Evolutionary conservation across 2,329 filamentous ascomycete species (phyloP), one percentile per base, ranked within the genome.

Genomic region (Ophiostoma piceae): DNA sequence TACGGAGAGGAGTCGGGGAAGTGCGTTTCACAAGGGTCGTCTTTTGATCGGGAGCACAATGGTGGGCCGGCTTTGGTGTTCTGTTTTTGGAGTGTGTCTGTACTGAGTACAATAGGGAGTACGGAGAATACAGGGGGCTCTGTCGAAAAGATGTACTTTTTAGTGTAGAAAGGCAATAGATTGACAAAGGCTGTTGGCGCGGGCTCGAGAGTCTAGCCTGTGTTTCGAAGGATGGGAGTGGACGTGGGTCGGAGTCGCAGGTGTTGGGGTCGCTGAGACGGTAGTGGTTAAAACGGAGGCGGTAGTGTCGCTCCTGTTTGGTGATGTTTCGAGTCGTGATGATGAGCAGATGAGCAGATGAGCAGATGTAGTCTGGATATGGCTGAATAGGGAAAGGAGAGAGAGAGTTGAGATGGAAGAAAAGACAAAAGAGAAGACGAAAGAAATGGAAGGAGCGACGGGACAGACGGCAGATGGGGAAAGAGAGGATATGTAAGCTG

Each of bases 1-100:
- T 29, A 62, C 57, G 57, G 57, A 22, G 67, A 41, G 47, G 66
- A 14, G 51, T 60, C 29, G 66, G 67, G 37, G 19, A 57, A 39
- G 37, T 64, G 57, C 51, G 70, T 71, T 71, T 71, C 70, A 71
- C 67, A 64, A 71, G 39, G 39, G 64, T 22, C 37, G n/a, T 26
- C 22, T 43, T 37, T 39, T 65, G 37, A 41, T 69, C 29, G 67
- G 51, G 64, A 54, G 68, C 64, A 64, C 67, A 66, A 41, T 51
- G 47, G 66, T 67, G n/a, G 37, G 47, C 62, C 19, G 60, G 67
- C n/a, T n/a, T n/a, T n/a, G n/a, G n/a, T n/a, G n/a, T 47, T 47
- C 16, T 47, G 41, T 41, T 12, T 41, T 41, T 41, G 39, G 39
- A 12, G 39, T 41, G 14, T 41, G 1, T 41, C 11, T 41, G 39